phyloP scores from a whole-genome alignment of 2,329 filamentous ascomycete genomes.

The Beauveria australis region DNA sequence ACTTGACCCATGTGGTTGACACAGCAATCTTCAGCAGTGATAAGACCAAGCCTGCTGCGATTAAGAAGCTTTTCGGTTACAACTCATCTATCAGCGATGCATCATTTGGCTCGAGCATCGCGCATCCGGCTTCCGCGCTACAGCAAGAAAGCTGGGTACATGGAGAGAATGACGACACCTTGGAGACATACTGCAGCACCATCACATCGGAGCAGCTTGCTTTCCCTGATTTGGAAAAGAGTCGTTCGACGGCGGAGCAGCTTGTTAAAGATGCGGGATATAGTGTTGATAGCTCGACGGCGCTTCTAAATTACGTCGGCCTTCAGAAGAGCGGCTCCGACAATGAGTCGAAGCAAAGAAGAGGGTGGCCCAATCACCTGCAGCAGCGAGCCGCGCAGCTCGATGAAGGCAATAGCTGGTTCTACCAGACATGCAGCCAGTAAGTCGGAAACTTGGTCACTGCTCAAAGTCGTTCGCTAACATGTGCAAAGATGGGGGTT shows the following conservation, averaged over 20 bases:
- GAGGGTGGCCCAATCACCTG: neutral
- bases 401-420: constrained; percentile 32
- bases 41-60: constrained; percentile 29
- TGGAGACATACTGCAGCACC: constrained; percentile 41
- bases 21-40: constrained; percentile 36
- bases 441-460: constrained; percentile 20
- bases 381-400: neutral
- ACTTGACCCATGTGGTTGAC: constrained; percentile 43
- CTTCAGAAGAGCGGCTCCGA: neutral
- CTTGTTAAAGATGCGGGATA: constrained; percentile 36
- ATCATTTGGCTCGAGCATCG: constrained; percentile 36
- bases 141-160: constrained; percentile 49
- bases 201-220: constrained; percentile 33
- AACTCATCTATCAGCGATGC: constrained; percentile 18
- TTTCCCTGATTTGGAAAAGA: constrained; percentile 31
- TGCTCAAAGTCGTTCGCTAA: neutral
- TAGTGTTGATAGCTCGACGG: constrained; percentile 28
- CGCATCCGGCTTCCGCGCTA: constrained; percentile 32
- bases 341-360: neutral
- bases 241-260: constrained; percentile 26
- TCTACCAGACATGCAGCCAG: constrained; percentile 48
- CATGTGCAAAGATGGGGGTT: constrained; percentile 59
- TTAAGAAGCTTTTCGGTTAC: constrained; percentile 28
- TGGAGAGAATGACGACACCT: constrained; percentile 28
- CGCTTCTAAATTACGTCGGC: constrained; percentile 46